Base-by-base conservation (phyloP, 768 basidiomycete genomes). In the Phanerodontia chrysosporium region DNA sequence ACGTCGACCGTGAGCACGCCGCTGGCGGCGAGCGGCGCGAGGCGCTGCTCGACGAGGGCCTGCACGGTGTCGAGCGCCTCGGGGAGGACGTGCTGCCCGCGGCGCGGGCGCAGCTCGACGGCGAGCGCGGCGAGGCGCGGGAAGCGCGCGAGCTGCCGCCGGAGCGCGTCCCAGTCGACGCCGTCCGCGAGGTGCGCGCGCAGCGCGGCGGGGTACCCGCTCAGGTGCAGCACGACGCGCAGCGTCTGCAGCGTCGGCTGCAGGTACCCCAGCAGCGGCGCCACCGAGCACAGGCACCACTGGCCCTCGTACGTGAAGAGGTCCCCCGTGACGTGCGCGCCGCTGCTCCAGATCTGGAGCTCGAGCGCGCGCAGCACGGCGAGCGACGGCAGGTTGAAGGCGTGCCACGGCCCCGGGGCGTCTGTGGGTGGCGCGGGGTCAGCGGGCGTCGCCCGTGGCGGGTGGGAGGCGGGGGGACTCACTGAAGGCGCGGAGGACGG, bases 231-330 rank as follows among this genome's bases (percentile, higher is more conserved):
- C 25, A 30, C 44, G 42, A 45, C 1, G 29, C 10, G 27, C 22
- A 56, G 42, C 16, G 13, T 10, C 6, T 16, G 28, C 1, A 46
- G 55, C n/a, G 45, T 46, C 25, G 55, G 29, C 7, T 7, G 45
- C 18, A 56, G 27, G 25, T 28, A 29, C 14, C 25, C 28, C 12
- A 56, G 44, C 21, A 53, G 32, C 21, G 32, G 55, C 42, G 55
- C 18, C 27, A 56, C 44, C 44, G n/a, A 35, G 44, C 42, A 56
- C 27, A 45, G 29, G 45, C 55, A 56, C 55, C 55, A 56, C 30
- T 56, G 55, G 13, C 42, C 55, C 18, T 45, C 55, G 45, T 56
- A 56, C 25, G 55, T 56, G 55, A 56, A 45, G 29, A 56, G 27
- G 45, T 56, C 55, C 2, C 45, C 29, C 25, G 27, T 28, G 18